Evolutionary conservation across 768 basidiomycete genomes (phyloP), one percentile per base, ranked within the genome.

Genomic region (Mycena rosella): DNA sequence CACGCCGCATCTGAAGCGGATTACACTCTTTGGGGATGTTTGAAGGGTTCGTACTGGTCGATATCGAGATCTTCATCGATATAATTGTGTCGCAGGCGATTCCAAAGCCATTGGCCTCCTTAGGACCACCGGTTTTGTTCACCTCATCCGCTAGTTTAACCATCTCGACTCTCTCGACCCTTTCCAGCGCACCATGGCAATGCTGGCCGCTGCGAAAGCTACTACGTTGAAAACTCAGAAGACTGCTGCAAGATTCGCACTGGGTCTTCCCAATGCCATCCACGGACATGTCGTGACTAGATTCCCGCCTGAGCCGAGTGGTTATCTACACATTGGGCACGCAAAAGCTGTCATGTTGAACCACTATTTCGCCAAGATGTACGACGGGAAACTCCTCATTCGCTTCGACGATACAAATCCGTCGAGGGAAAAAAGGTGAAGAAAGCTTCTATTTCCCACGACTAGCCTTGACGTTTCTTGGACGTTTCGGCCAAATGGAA

Each of bases 331-430:
- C 78, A 98, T 99, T 52, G 94, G 93, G 0, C 94, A 94, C 74
- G 86, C 91, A 5, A 95, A 95, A 75, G 96, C 97, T 32, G 96
- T 95, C 3, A 91, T 98, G 75, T 84, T 99, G 47, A 99, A 99
- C 76, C 91, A 97, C 77, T 96, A 96, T 82, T 96, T 99, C 75
- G 96, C 97, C 3, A 91, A 91, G 76, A 96, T 97, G 93, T 99
- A 99, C 83, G 86, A 96, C 69, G 97, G 97, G 38, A 96, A 94
- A 78, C 84, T 98, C 80, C 89, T 99, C 38, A 40, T 40, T 67
- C 91, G 97, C 1, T 99, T 99, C 73, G 97, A 99, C 78, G 97
- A 99, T 76, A 99, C 97, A 18, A 99, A 99, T 81, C 97, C 97
- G 18, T 87, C 90, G 27, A 98, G 79, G 14, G 97, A 99, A 45